Conservation (phyloP, 1,284 basidiomycete genomes). For the Sporisorium scitamineum region DNA sequence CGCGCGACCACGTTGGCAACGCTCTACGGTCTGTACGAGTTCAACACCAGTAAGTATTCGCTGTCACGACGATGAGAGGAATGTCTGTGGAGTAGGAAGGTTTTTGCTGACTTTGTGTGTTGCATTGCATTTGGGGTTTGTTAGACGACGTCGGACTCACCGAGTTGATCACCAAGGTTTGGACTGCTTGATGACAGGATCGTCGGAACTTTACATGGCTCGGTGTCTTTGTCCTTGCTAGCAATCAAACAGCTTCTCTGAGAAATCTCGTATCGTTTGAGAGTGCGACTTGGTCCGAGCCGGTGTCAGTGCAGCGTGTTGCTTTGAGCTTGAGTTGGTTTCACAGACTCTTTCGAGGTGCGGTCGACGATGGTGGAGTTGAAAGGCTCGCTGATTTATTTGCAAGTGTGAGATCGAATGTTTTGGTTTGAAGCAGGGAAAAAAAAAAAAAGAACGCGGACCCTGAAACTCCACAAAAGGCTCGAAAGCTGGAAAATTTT, state of each 20-base stretch:
- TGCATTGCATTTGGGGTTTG: not conserved
- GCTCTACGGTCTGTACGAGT: slow-evolving; percentile 84
- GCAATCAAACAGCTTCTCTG: slow-evolving; percentile 11
- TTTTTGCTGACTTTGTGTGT: slow-evolving; percentile 11
- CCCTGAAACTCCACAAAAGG: slow-evolving; percentile 48
- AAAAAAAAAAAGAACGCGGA: slow-evolving; percentile 3
- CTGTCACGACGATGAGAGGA: no score
- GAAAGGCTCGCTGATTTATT: not conserved
- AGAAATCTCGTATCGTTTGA: not conserved
- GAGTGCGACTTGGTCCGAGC: not conserved
- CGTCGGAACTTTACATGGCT: not conserved
- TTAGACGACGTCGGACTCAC: slow-evolving; percentile 85
- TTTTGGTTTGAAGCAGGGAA: not conserved
- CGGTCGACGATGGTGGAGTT: not conserved
- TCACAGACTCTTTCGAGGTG: no score
- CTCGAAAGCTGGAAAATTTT: slow-evolving; percentile 26
- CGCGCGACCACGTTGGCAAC: slow-evolving; percentile 83
- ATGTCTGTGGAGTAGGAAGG: not conserved
- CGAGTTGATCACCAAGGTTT: slow-evolving; percentile 77
- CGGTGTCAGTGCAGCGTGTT: not conserved
- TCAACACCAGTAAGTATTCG: slow-evolving; percentile 64
- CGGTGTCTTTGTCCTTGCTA: not conserved
- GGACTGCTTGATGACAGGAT: slow-evolving; percentile 73
- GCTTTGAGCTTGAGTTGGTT: not conserved
- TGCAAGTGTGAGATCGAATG: slow-evolving; percentile 4